Percentiles rank a stretch among this genome's conserved stretches.
Conservation (phyloP, 129 eudicot species). For the Centella asiatica region DNA sequence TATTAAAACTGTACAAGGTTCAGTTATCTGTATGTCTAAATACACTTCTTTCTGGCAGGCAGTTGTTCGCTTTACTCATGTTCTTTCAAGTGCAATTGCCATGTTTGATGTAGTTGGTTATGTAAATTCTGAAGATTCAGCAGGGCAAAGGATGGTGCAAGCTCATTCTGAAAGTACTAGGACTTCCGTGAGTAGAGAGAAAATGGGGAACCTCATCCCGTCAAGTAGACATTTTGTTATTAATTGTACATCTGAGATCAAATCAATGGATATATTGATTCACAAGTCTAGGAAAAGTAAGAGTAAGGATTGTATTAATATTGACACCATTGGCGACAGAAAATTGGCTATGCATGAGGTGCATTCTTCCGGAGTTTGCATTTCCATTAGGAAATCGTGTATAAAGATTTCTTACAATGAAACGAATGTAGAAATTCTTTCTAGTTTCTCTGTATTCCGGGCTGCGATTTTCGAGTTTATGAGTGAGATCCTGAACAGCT, state of each 20-base stretch:
- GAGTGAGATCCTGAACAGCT: conserved; percentile 25
- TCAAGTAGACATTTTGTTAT: conserved; percentile 21
- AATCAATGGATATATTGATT: conserved; percentile 45
- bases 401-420: conserved; percentile 29
- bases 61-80: conserved; percentile 29
- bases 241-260: conserved; percentile 43
- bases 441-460: conserved; percentile 36
- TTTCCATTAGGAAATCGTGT: conserved; percentile 30
- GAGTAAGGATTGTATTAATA: conserved; percentile 24
- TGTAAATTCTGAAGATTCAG: conserved; percentile 17
- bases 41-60: conserved; percentile 36
- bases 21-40: not conserved
- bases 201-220: conserved; percentile 18
- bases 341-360: conserved; percentile 31
- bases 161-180: conserved; percentile 29
- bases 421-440: conserved; percentile 29
- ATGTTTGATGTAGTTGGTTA: conserved; percentile 19
- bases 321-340: conserved; percentile 20
- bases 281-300: conserved; percentile 42
- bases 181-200: conserved; percentile 15
- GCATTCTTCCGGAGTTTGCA: conserved; percentile 50
- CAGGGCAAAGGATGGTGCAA: conserved; percentile 21
- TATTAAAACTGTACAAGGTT: not conserved
- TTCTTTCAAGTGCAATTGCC: conserved; percentile 23
- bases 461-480: conserved; percentile 36